Evolutionary conservation across 257 asterid species (phyloP).

Genomic region (Solanum chaucha): DNA sequence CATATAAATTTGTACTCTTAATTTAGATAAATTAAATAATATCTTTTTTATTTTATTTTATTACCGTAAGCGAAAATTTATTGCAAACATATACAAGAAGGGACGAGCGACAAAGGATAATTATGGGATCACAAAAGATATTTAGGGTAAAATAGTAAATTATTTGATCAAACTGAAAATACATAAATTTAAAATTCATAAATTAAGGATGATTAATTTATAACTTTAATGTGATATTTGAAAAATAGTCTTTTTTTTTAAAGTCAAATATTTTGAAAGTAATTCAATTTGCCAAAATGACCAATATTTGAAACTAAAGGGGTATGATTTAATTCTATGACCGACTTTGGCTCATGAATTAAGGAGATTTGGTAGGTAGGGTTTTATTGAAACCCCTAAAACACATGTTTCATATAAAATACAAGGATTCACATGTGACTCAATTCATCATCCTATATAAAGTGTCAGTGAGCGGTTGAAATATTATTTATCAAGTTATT

Average conservation of each 20-base stretch:
- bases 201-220: background rate
- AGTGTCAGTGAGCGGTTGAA: background rate
- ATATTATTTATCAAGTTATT: background rate
- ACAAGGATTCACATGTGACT: background rate
- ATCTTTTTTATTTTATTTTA: too few relatives aligned
- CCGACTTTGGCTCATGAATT: background rate
- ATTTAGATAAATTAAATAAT: background rate
- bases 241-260: background rate
- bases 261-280: background rate
- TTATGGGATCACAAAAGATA: background rate
- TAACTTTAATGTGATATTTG: background rate
- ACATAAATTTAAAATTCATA: background rate
- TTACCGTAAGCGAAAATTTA: background rate
- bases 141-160: background rate
- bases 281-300: background rate
- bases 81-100: background rate
- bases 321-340: background rate
- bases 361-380: slow-evolving; percentile 10
- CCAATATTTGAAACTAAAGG: background rate
- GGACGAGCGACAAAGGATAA: background rate
- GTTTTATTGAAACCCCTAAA: background rate
- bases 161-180: background rate
- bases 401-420: background rate
- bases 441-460: background rate
- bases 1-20: background rate